Percentiles rank a stretch among this genome's conserved stretches.
Evolutionary conservation across 495 filamentous ascomycete species (phyloP).

Genomic region (Daldinia decipiens): DNA sequence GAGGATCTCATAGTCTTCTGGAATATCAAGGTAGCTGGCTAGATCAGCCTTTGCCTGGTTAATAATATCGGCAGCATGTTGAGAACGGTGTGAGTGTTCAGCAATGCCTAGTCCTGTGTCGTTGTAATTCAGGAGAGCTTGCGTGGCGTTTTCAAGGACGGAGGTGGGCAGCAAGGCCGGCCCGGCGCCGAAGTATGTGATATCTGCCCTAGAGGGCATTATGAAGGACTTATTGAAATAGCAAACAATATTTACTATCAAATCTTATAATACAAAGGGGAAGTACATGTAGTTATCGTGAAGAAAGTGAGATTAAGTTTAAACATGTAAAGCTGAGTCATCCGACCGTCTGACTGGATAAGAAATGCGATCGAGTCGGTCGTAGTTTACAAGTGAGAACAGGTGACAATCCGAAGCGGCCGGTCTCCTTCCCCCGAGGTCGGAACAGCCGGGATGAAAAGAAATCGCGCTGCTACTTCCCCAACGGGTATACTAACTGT

Average conservation of each 20-base stretch:
- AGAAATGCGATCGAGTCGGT: slow-evolving; percentile 7
- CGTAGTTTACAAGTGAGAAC: slow-evolving; percentile 23
- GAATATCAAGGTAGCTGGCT: slow-evolving; percentile 76
- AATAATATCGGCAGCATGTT: slow-evolving; percentile 75
- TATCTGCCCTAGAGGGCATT: slow-evolving; percentile 70
- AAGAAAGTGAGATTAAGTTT: slow-evolving; percentile 2
- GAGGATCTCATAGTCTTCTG: slow-evolving; percentile 77
- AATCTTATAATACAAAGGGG: background rate
- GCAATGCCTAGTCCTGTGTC: slow-evolving; percentile 81
- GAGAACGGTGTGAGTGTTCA: slow-evolving; percentile 91
- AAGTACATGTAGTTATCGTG: background rate
- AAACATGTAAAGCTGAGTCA: slow-evolving; percentile 31
- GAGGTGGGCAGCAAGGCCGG: slow-evolving; percentile 83
- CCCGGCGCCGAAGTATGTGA: slow-evolving; percentile 86
- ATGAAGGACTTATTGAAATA: background rate
- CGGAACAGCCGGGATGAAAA: slow-evolving; percentile 27
- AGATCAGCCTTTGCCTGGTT: slow-evolving; percentile 72
- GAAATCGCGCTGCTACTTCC: slow-evolving; percentile 32
- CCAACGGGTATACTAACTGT: slow-evolving; percentile 21
- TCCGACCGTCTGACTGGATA: slow-evolving; percentile 11
- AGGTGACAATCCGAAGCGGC: slow-evolving; percentile 23
- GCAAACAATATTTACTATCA: background rate
- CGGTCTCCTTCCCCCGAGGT: slow-evolving; percentile 20
- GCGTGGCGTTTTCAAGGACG: slow-evolving; percentile 77
- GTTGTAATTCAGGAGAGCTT: slow-evolving; percentile 84